Base-by-base conservation (phyloP, 345 rosid species). In the Bruguiera parviflora region DNA sequence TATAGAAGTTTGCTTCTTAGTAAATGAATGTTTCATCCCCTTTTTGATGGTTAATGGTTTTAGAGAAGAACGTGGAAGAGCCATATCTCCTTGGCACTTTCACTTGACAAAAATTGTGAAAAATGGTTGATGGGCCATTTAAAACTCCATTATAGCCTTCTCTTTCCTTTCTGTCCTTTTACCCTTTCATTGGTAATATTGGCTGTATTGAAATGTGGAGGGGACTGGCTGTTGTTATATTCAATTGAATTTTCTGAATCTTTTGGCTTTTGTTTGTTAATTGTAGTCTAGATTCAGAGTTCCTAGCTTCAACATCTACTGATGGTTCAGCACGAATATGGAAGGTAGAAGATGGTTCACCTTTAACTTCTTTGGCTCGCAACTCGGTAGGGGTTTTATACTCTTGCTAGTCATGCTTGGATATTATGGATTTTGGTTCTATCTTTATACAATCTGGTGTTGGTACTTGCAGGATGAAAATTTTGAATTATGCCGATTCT, bases 241-340 rank as follows among this genome's bases (percentile, higher is more conserved):
- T 55, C 24, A 55, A 55, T 25, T 22, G 58, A 31, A 18, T 29
- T 66, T 68, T 25, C 27, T 43, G 18, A 43, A 43, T 46, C 6
- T 39, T 63, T 66, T 66, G 47, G 39, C 43, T 53, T 33, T 49
- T 65, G 31, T 66, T 68, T 72, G 28, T 61, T 53, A 78, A 39
- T 70, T 71, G 65, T 78, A 91, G 96, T 85, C 85, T 91, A 61
- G 97, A 95, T 77, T 91, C 97, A 35, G 98, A 89, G 85, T 91
- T 81, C 78, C 78, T 91, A 83, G 97, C 91, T 31, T 83, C 99
- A 66, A 87, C 93, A 71, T 94, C 92, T 33, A 83, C 84, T 66
- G 97, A 91, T 85, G 99, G 96, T 73, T 84, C 96, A 19, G 97
- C 88, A 58, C 92, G 97, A 82, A 82, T 94, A 83, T 94, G 97